A percentile compares a stretch with the other conserved stretches of the same genome.
Conservation (phyloP, 352 stramenopile genomes). For the Phytophthora melonis region DNA sequence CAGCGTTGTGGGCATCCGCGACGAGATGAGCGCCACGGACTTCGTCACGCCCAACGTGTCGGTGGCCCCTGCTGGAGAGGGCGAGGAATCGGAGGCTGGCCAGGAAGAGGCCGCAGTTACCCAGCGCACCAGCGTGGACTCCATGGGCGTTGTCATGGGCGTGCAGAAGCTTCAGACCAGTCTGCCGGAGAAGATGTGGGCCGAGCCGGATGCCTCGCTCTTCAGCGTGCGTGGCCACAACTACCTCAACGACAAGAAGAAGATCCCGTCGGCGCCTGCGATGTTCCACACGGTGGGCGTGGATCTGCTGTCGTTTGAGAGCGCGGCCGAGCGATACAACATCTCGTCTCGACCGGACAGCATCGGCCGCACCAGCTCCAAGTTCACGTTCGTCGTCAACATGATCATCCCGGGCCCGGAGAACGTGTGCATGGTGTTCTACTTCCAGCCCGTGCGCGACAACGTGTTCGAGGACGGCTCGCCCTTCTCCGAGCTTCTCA, state of each 20-base stretch:
- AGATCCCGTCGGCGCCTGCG: conserved; percentile 71
- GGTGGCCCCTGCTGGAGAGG: conserved; percentile 38
- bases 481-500: conserved; percentile 88
- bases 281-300: conserved; percentile 88
- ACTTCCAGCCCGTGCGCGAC: conserved; percentile 83
- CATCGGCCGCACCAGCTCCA: conserved; percentile 71
- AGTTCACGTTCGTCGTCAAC: conserved; percentile 92
- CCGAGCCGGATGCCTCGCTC: conserved; percentile 80
- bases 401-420: conserved; percentile 89
- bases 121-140: conserved; percentile 64
- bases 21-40: conserved; percentile 84
- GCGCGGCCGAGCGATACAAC: conserved; percentile 76
- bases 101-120: conserved; percentile 28
- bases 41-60: conserved; percentile 91
- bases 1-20: conserved; percentile 84
- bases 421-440: conserved; percentile 87
- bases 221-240: conserved; percentile 90
- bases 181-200: conserved; percentile 86
- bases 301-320: conserved; percentile 85
- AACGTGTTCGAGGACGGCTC: conserved; percentile 91
- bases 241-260: conserved; percentile 92
- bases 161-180: conserved; percentile 78
- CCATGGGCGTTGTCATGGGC: conserved; percentile 65
- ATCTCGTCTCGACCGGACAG: conserved; percentile 74
- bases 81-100: conserved; percentile 19